Conservation (phyloP, 1,139 yeast species). For the Zhuliangozyma blackwelliae region DNA sequence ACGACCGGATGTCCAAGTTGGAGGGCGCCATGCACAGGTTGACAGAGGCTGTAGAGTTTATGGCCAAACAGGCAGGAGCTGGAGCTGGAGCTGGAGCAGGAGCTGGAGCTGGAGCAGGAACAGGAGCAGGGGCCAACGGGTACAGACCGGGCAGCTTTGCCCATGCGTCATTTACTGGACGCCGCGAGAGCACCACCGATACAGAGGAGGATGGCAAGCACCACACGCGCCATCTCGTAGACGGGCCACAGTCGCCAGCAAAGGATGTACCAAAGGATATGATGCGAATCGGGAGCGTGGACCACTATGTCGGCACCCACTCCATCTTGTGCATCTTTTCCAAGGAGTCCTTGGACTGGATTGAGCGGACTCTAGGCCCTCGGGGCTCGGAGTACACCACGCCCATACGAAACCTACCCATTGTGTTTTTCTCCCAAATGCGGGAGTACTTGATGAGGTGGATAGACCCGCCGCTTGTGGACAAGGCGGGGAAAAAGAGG, state of each 20-base stretch:
- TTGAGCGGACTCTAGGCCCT: slow-evolving; percentile 22
- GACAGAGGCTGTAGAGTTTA: slow-evolving; percentile 9
- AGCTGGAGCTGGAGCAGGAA: background rate
- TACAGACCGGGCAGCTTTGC: too few relatives aligned
- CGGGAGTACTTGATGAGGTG: slow-evolving; percentile 23
- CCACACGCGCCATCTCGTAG: background rate
- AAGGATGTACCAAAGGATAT: slow-evolving; percentile 1
- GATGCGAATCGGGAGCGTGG: slow-evolving; percentile 6
- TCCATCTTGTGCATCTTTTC: slow-evolving; percentile 37
- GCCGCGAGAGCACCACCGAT: slow-evolving; percentile 1
- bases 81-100: background rate
- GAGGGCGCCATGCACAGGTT: slow-evolving; percentile 21
- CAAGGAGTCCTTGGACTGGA: slow-evolving; percentile 32
- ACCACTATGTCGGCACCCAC: slow-evolving; percentile 34
- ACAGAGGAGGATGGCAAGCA: slow-evolving; percentile 5
- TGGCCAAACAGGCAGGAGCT: background rate
- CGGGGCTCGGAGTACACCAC: slow-evolving; percentile 17
- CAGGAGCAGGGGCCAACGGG: too few relatives aligned
- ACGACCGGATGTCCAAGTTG: slow-evolving; percentile 18
- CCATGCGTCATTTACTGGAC: background rate
- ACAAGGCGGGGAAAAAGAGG: slow-evolving; percentile 15
- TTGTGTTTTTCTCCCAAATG: slow-evolving; percentile 19
- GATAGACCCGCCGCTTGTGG: slow-evolving; percentile 31
- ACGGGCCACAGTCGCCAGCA: too few relatives aligned
- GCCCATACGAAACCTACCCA: slow-evolving; percentile 31